Conservation (phyloP, 306 rosid species). For the Medicago ruthenica region DNA sequence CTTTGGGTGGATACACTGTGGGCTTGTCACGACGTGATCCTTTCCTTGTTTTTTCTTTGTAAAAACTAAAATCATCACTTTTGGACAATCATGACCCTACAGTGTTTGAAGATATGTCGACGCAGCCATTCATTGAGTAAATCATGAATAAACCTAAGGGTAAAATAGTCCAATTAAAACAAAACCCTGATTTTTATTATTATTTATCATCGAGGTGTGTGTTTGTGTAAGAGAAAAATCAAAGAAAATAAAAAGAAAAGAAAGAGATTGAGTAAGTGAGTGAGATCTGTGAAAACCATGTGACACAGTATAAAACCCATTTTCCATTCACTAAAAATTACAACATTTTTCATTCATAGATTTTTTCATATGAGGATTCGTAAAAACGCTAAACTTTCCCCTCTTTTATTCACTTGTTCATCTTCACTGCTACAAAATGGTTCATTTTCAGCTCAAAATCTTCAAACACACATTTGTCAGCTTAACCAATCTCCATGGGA, state of each 20-base stretch:
- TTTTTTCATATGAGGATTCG: slow-evolving; percentile 72
- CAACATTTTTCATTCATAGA: not conserved
- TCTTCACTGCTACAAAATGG: slow-evolving; percentile 42
- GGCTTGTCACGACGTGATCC: slow-evolving; percentile 17
- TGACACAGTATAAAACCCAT: slow-evolving; percentile 20
- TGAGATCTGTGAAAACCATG: slow-evolving; percentile 65
- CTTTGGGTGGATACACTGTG: slow-evolving; percentile 25
- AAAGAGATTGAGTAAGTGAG: not conserved
- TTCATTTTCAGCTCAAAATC: slow-evolving; percentile 43
- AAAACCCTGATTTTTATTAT: slow-evolving; percentile 44
- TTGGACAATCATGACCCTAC: slow-evolving; percentile 31
- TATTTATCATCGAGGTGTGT: slow-evolving; percentile 61
- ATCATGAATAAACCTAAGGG: slow-evolving; percentile 41
- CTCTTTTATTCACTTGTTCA: slow-evolving; percentile 49
- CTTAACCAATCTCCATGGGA: slow-evolving; percentile 95
- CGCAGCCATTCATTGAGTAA: slow-evolving; percentile 41
- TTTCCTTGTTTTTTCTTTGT: not conserved
- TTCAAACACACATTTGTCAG: slow-evolving; percentile 71
- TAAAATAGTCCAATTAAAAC: slow-evolving; percentile 42
- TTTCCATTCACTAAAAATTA: not conserved
- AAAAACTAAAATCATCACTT: not conserved
- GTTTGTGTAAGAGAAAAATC: slow-evolving; percentile 39
- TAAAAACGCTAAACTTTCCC: slow-evolving; percentile 73
- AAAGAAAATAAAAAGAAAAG: not conserved
- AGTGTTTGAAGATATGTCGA: slow-evolving; percentile 26